Evolutionary conservation across 768 basidiomycete genomes (phyloP).

Genomic region (Porphyrellus cyaneotinctus): DNA sequence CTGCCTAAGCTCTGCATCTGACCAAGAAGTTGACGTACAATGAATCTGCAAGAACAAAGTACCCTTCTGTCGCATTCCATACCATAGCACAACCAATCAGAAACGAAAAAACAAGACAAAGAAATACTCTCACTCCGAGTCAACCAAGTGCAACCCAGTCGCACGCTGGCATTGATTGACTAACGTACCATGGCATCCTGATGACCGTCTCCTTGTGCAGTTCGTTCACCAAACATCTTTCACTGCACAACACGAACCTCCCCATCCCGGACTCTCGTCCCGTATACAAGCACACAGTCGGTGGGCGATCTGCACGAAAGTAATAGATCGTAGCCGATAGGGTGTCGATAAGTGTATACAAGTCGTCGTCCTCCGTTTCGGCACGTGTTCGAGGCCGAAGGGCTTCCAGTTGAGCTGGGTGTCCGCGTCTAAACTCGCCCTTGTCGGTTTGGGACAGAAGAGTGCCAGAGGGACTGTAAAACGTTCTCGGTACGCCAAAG

Average conservation of each 20-base stretch:
- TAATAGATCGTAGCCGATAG: constrained; percentile 21
- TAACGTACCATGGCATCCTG: constrained; percentile 21
- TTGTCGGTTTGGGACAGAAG: neutral
- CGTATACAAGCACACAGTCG: constrained; percentile 24
- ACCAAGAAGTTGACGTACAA: no score
- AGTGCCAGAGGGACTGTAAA: constrained; percentile 21
- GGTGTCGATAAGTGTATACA: constrained; percentile 26
- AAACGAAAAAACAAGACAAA: no score
- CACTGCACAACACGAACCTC: constrained; percentile 21
- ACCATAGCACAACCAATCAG: no score
- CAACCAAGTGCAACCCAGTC: constrained; percentile 20
- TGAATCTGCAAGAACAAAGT: no score
- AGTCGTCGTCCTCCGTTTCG: neutral
- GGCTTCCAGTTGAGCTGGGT: constrained; percentile 5
- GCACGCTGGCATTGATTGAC: constrained; percentile 16
- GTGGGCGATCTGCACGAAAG: constrained; percentile 20
- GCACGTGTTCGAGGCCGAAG: neutral
- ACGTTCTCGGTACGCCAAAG: constrained; percentile 3
- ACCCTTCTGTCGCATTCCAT: no score
- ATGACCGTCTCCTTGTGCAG: constrained; percentile 25
- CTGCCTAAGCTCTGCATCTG: no score
- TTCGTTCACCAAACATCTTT: constrained; percentile 18
- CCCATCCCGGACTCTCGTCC: constrained; percentile 21
- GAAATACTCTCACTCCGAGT: no score
- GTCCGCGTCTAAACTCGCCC: constrained; percentile 16